Conservation (phyloP, 768 basidiomycete genomes). For the Pulveroboletus sp. region DNA sequence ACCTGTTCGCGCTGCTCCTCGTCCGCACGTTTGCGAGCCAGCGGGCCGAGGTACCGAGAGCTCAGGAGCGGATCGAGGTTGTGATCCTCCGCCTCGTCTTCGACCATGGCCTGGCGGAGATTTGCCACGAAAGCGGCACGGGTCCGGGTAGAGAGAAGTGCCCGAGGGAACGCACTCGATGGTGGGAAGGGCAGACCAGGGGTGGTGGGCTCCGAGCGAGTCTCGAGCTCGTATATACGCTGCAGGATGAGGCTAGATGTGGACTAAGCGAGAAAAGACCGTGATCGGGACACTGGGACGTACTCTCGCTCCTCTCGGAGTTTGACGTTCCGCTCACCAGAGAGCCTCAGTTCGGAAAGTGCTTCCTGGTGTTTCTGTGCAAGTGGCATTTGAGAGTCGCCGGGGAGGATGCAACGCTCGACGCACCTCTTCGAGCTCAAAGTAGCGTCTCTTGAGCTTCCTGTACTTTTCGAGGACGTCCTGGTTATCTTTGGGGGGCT, state of each 20-base stretch:
- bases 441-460: conserved; percentile 61
- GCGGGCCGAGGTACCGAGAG: conserved; percentile 45
- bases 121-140: conserved; percentile 45
- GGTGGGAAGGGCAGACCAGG: conserved; percentile 35
- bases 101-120: conserved; percentile 45
- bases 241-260: conserved; percentile 47
- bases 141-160: conserved; percentile 40
- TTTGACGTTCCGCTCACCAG: conserved; percentile 60
- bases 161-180: conserved; percentile 47
- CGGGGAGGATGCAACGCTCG: background rate
- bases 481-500: conserved; percentile 35
- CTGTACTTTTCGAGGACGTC: conserved; percentile 60
- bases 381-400: background rate
- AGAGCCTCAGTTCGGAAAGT: conserved; percentile 50
- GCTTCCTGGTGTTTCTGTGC: conserved; percentile 58
- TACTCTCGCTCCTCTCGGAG: conserved; percentile 63
- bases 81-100: conserved; percentile 43
- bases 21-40: conserved; percentile 41
- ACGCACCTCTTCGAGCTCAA: conserved; percentile 68
- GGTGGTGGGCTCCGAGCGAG: conserved; percentile 32
- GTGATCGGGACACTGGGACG: conserved; percentile 21
- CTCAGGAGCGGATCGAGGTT: conserved; percentile 41
- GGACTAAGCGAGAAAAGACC: conserved; percentile 1
- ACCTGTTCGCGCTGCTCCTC: conserved; percentile 39
- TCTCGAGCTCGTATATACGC: conserved; percentile 60